A percentile compares a stretch with the other conserved stretches of the same genome.
Evolutionary conservation across 331 rosid species (phyloP).

Genomic region (Acacia pycnantha): DNA sequence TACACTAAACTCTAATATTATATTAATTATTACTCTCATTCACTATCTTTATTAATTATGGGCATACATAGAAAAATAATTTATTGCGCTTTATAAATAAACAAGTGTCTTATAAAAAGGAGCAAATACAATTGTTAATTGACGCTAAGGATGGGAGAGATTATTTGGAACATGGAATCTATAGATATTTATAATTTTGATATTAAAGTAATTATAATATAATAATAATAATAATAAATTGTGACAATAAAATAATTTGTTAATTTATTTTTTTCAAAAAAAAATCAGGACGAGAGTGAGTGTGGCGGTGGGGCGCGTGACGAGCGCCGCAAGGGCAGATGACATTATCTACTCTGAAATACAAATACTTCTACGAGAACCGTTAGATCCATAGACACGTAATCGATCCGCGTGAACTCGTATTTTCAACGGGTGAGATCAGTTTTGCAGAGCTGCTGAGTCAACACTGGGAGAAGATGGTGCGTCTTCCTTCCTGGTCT

Average conservation of each 20-base stretch:
- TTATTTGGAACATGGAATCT: too few species aligned
- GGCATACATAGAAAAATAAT: too few species aligned
- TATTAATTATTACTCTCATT: too few species aligned
- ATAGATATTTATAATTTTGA: too few species aligned
- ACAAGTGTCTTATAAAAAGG: too few species aligned
- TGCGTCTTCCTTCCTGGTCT: slow-evolving; percentile 16
- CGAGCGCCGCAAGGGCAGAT: slow-evolving; percentile 59
- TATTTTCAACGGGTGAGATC: slow-evolving; percentile 59
- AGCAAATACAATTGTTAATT: too few species aligned
- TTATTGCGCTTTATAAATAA: too few species aligned
- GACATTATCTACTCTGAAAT: slow-evolving; percentile 27
- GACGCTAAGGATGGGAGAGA: too few species aligned
- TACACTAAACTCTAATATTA: too few species aligned
- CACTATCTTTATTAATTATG: too few species aligned
- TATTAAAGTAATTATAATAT: too few species aligned
- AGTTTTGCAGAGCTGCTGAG: slow-evolving; percentile 61
- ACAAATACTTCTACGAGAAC: slow-evolving; percentile 27
- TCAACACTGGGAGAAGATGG: slow-evolving; percentile 56
- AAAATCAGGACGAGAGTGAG: neutral
- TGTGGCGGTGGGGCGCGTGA: neutral
- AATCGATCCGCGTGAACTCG: slow-evolving; percentile 52
- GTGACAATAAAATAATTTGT: neutral
- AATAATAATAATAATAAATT: too few species aligned
- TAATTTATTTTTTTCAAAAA: neutral
- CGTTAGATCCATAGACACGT: slow-evolving; percentile 63